A percentile compares a stretch with the other conserved stretches of the same genome.
These are phyloP conservation scores for Fusarium tupiense DNA, from an alignment of 2,329 filamentous ascomycete species.

Conservation along the genomic window DNA sequence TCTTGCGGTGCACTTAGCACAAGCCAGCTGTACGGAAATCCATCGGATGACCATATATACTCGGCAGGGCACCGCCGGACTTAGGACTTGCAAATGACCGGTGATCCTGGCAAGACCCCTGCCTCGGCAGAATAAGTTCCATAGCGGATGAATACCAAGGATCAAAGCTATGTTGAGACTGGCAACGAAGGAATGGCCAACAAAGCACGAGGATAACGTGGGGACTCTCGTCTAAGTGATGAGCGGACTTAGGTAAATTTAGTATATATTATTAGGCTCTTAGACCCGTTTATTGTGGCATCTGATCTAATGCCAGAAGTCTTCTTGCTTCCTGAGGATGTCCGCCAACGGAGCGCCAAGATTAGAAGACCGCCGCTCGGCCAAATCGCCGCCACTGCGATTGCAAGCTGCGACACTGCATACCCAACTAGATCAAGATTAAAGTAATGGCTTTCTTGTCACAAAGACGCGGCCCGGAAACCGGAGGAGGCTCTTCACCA, in stretches of 20 bases:
- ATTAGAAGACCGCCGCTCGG: not conserved
- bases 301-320: not conserved
- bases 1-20: not conserved
- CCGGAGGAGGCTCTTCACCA: not conserved
- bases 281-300: not conserved
- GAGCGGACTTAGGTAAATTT: not conserved
- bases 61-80: no score
- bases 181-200: not conserved
- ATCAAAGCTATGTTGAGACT: no score
- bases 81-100: not conserved
- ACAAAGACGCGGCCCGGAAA: not conserved
- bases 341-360: not conserved
- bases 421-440: not conserved
- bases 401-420: not conserved
- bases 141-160: not conserved
- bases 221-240: not conserved
- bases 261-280: fast-evolving
- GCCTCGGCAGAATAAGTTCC: not conserved
- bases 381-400: not conserved
- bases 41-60: not conserved
- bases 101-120: not conserved
- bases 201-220: not conserved
- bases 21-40: not conserved
- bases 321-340: not conserved
- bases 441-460: not conserved